phyloP scores from a whole-genome alignment of 2,329 filamentous ascomycete genomes.

The Talaromyces sp. region DNA sequence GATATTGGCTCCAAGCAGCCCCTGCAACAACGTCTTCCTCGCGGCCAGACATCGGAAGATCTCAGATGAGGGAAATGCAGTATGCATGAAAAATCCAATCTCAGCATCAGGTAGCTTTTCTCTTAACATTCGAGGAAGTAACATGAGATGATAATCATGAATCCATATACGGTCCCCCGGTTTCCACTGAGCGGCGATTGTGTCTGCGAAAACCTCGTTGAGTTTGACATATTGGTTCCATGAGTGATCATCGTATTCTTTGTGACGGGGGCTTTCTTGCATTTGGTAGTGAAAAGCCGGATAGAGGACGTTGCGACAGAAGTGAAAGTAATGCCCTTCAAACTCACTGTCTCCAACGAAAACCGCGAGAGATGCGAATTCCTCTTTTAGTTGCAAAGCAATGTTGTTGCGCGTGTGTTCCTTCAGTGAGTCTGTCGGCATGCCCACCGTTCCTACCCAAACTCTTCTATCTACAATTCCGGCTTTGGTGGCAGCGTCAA shows the following conservation, averaged over 20 bases:
- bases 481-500: constrained; percentile 69
- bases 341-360: constrained; percentile 88
- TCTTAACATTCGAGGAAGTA: constrained; percentile 81
- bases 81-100: constrained; percentile 93
- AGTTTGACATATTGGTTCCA: constrained; percentile 90
- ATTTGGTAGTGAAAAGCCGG: constrained; percentile 97
- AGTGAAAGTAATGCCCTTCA: constrained; percentile 88
- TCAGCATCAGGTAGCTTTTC: constrained; percentile 78
- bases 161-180: constrained; percentile 88
- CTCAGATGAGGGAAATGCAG: constrained; percentile 91
- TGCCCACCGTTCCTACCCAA: constrained; percentile 87
- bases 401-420: constrained; percentile 76
- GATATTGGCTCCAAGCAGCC: constrained; percentile 86
- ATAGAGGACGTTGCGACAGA: constrained; percentile 95
- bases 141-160: constrained; percentile 87
- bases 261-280: constrained; percentile 93
- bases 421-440: constrained; percentile 81
- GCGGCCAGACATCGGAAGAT: constrained; percentile 86
- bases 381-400: constrained; percentile 70
- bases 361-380: constrained; percentile 77
- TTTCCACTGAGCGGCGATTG: constrained; percentile 84
- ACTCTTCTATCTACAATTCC: constrained; percentile 68
- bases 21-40: constrained; percentile 77
- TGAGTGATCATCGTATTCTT: constrained; percentile 92
- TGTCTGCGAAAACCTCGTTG: constrained; percentile 87